phyloP scores from a whole-genome alignment of 257 asterid genomes.

The Fraxinus cuspidata region DNA sequence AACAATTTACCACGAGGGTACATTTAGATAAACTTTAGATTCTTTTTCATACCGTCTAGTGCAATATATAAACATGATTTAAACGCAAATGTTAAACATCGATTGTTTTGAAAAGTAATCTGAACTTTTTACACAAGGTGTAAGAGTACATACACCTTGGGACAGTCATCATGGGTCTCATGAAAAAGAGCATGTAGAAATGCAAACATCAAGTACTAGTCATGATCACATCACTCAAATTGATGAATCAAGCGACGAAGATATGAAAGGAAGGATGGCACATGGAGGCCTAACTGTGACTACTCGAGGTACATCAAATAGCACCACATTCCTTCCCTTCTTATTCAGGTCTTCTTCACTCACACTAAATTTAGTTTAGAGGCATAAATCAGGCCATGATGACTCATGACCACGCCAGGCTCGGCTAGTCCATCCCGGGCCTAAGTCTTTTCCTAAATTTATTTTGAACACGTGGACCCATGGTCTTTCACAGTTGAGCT shows the following conservation, averaged over 20 bases:
- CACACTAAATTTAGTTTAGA: neutral
- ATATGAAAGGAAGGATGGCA: neutral
- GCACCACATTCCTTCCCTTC: neutral
- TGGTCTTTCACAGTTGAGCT: no score
- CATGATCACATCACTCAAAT: slow-evolving; percentile 13
- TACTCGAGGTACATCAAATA: slow-evolving; percentile 4
- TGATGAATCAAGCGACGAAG: slow-evolving; percentile 34
- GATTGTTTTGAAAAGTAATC: neutral
- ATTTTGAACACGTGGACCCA: no score
- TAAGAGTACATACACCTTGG: slow-evolving; percentile 36
- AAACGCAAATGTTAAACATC: neutral
- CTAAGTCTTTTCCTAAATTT: no score
- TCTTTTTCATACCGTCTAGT: neutral
- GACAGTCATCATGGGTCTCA: neutral
- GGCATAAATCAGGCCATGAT: neutral
- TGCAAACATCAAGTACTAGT: neutral
- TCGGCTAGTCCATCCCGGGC: neutral
- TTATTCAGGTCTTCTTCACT: neutral
- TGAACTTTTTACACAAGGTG: slow-evolving; percentile 24
- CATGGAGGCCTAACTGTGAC: neutral
- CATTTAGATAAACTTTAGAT: neutral
- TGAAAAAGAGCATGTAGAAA: neutral
- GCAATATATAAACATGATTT: neutral
- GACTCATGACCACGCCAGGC: neutral
- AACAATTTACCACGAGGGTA: neutral